phyloP scores from a whole-genome alignment of 352 stramenopile genomes.

The Phytopythium montanum region DNA sequence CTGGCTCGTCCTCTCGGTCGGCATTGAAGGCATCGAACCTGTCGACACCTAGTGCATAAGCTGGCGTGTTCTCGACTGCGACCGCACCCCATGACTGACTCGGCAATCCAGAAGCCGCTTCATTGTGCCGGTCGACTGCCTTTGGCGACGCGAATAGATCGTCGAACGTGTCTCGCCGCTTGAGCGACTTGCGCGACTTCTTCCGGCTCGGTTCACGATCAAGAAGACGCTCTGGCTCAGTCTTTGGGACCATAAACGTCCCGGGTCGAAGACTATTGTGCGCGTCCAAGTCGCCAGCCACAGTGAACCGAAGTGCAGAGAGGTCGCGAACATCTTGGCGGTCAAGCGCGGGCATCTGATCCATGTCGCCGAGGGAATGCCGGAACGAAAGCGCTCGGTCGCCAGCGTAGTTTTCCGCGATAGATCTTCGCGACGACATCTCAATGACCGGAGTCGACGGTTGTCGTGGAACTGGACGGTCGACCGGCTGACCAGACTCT shows the following conservation, averaged over 20 bases:
- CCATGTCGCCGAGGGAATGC: background rate
- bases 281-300: constrained; percentile 16
- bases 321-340: background rate
- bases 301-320: constrained; percentile 25
- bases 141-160: constrained; percentile 71
- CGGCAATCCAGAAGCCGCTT: background rate
- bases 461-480: background rate
- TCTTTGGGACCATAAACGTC: background rate
- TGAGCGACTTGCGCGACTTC: constrained; percentile 13
- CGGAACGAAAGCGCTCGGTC: background rate
- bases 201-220: constrained; percentile 11
- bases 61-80: background rate
- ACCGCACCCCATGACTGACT: constrained; percentile 11
- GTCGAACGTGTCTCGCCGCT: constrained; percentile 69
- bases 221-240: background rate
- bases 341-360: background rate
- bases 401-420: background rate
- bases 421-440: background rate
- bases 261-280: background rate
- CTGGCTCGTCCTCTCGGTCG: constrained; percentile 23
- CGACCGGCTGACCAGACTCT: background rate
- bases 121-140: constrained; percentile 2
- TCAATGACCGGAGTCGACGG: background rate
- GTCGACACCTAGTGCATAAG: constrained; percentile 27
- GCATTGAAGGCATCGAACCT: constrained; percentile 45